These are phyloP conservation scores for Catharanthus roseus DNA, from an alignment of 257 asterid genomes.

Conservation along the genomic window DNA sequence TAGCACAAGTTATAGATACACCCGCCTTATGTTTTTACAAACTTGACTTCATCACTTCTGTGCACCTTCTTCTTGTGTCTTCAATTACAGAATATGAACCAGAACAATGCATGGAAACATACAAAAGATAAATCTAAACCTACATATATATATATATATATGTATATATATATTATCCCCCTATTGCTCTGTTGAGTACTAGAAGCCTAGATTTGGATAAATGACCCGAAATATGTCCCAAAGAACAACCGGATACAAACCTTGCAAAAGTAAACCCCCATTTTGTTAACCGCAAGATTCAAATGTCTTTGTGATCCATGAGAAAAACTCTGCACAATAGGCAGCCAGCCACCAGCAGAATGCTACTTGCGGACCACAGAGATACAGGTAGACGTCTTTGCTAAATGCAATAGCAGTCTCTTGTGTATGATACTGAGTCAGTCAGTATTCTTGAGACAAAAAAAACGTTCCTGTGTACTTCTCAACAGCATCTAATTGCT, in stretches of 20 bases:
- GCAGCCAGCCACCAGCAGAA: slow-evolving; percentile 5
- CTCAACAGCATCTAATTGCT: slow-evolving; percentile 19
- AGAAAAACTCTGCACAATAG: slow-evolving; percentile 9
- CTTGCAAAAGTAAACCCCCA: slow-evolving; percentile 34
- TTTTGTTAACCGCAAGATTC: slow-evolving; percentile 3
- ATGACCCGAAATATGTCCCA: slow-evolving; percentile 23
- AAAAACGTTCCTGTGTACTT: slow-evolving; percentile 13
- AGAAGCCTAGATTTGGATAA: slow-evolving; percentile 28
- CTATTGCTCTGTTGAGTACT: slow-evolving; percentile 40
- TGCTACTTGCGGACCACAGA: slow-evolving; percentile 4
- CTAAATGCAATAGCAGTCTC: slow-evolving; percentile 4
- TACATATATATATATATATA: too few species aligned
- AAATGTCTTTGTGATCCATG: slow-evolving; percentile 8
- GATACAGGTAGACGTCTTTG: slow-evolving; percentile 4
- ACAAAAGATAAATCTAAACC: slow-evolving; percentile 29
- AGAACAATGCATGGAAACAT: slow-evolving; percentile 19
- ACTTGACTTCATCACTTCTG: slow-evolving; percentile 8
- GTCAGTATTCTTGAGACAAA: slow-evolving; percentile 13
- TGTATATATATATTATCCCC: too few species aligned
- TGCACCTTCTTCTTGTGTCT: slow-evolving; percentile 13
- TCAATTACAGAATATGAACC: slow-evolving; percentile 35
- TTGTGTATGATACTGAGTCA: background rate
- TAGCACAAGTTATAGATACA: slow-evolving; percentile 9
- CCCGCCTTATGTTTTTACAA: slow-evolving; percentile 14
- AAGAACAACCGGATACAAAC: slow-evolving; percentile 29